Evolutionary conservation across 169 alveolate genomes (phyloP), one percentile per base, ranked within the genome.

Genomic region (Plasmodium fragile): DNA sequence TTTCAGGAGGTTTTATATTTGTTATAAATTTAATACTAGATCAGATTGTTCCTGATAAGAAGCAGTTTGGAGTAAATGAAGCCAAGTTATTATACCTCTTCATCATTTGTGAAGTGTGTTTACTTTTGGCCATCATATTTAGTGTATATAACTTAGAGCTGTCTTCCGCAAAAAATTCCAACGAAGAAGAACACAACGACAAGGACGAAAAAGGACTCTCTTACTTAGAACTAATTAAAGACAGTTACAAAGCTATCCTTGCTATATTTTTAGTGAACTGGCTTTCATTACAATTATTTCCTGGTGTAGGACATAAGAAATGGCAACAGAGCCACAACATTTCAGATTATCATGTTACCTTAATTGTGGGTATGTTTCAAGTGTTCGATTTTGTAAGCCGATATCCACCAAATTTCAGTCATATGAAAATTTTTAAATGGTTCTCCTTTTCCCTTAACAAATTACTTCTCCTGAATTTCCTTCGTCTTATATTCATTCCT

Each of bases 281-380:
- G 87, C 39, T 89, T 30, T 49, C 94, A 13, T 49, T 89, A 59
- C 87, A 89, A 39, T 65, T 89, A 89, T 89, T 89, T 34, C 94
- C 94, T 22, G 90, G 91, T 3, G 82, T 89, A 41, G 94, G 94
- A 3, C 94, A 77, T 32, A 79, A 79, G 36, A 79, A 77, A 78
- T 89, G 94, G 94, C 81, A 55, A 80, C 28, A 78, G n/a, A 55
- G 83, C 13, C 94, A 80, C 52, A 52, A 45, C 18, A 77, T 77
- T 8, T 18, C 87, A 22, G 90, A 80, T 78, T 25, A 78, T 52
- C 4, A 89, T 41, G 94, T 89, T 16, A 89, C 94, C 4, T 41
- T 89, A 34, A 59, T 89, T 53, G 87, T 89, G 36, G 94, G 94
- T 11, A 89, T 89, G 94, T 89, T 89, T 89, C 94, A 89, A 69